phyloP scores from a whole-genome alignment of 169 alveolate genomes.

The Fabrea salina region DNA sequence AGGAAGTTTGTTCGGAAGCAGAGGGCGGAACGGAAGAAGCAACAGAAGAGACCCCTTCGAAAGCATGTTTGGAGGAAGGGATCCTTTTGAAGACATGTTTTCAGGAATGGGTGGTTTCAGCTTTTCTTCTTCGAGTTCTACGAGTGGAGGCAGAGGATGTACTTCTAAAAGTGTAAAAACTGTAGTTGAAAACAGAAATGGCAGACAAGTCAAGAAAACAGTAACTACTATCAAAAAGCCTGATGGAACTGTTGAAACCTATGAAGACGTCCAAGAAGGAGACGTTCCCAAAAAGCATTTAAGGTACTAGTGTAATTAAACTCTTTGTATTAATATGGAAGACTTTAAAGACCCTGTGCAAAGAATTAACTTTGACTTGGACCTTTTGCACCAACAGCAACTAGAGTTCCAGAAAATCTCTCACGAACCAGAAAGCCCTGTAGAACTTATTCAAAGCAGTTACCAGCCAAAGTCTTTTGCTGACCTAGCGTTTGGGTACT shows the following conservation, averaged over 20 bases:
- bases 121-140: not conserved
- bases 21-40: not conserved
- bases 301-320: too few relatives aligned
- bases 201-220: not conserved
- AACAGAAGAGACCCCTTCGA: not conserved
- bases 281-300: too few relatives aligned
- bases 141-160: slow-evolving; percentile 8
- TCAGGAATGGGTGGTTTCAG: not conserved
- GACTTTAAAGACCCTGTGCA: not conserved
- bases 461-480: not conserved
- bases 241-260: slow-evolving; percentile 6
- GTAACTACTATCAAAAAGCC: slow-evolving; percentile 16
- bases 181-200: not conserved
- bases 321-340: too few relatives aligned
- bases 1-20: not conserved
- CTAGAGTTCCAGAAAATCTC: not conserved
- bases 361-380: slow-evolving; percentile 14
- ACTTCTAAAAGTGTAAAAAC: slow-evolving; percentile 16
- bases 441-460: not conserved
- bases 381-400: slow-evolving; percentile 22
- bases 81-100: not conserved
- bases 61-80: not conserved
- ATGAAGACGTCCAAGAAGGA: slow-evolving; percentile 13
- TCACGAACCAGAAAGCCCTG: not conserved
- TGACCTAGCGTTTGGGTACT: not conserved